Base-by-base conservation (phyloP, 2,329 filamentous ascomycete species). In the Myotisia sp. region DNA sequence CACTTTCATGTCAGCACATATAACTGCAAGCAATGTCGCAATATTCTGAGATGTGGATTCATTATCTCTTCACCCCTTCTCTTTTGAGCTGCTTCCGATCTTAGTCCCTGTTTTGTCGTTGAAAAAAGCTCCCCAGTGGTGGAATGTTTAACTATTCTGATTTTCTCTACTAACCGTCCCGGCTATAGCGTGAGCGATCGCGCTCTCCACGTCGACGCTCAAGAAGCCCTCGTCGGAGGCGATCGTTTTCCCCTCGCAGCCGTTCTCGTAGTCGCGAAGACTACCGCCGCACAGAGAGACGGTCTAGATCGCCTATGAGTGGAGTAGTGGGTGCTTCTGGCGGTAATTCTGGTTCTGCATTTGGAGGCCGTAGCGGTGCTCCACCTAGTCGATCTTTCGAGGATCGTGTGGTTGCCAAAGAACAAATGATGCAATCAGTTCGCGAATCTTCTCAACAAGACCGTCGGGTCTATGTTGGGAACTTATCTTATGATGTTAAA, bases 401-500 rank as follows among this genome's bases (percentile, higher is more conserved):
- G 60, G 85, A 93, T 53, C 77, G 85, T 51, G 67, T 74, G 43
- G 76, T 70, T 43, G 79, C 80, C 51, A 86, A 90, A 63, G 85
- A 93, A 63, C 79, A 85, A 59, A 94, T 92, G 84, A 92, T 95
- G 83, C 79, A 76, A 63, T 85, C 75, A 56, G 79, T 94, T 50
- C 79, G 85, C 55, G 90, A 95, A 55, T 80, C 82, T 29, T 95
- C 90, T 42, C 90, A 95, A 60, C 90, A 98, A 65, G 90, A 98
- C 70, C 87, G 90, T 55, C 86, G 90, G 47, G 90, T 98, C 74
- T 98, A 98, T 60, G 90, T 98, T 58, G 90, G 90, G 63, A 98
- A 98, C 59, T 72, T 98, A 50, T 90, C 86, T 32, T 98, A 98
- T 68, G 90, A 98, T 70, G 90, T 98, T 60, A 98, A 98, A 70